Evolutionary conservation across 1,139 yeast genomes (phyloP), one percentile per base, ranked within the genome.

Genomic region (Sugiyamaella novakii): DNA sequence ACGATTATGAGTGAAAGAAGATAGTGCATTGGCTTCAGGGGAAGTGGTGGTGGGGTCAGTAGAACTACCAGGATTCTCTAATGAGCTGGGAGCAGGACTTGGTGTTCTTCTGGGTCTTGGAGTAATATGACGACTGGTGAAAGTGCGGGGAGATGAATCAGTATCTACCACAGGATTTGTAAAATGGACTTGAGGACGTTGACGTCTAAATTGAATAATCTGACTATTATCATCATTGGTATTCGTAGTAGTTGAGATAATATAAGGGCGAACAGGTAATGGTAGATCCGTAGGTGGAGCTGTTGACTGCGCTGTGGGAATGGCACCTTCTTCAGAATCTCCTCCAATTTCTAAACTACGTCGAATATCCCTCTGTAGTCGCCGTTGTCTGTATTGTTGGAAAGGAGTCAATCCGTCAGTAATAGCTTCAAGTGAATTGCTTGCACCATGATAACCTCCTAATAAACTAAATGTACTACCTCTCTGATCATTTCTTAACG

Each of bases 161-260:
- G 50, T 39, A 22, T 50, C 49, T n/a, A 52, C 53, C 8, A 52
- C 46, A 4, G 58, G 58, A 28, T 51, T 54, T 12, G 55, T 54
- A 37, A 55, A 55, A 43, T 55, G 58, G 12, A 55, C 58, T 34
- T 55, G 58, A 10, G 57, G 56, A n/a, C 56, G 37, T 5, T 33
- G 39, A 10, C 46, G 39, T 34, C 39, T 18, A 21, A 42, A 42
- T 22, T 42, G 46, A 17, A 42, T 22, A 3, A 12, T 21, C 5
- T 28, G 35, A 21, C 35, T 27, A 21, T 29, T 39, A 28, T 38
- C 33, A 12, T 39, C 43, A 22, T 39, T 29, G 7, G 35, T 21
- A 11, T 22, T 22, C 4, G 43, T 27, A n/a, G 25, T 39, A 14
- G 43, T 36, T 14, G 40, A 24, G 25, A 41, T 31, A n/a, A 35